Conservation (phyloP, 768 basidiomycete species). For the Hygrocybe coccinea region DNA sequence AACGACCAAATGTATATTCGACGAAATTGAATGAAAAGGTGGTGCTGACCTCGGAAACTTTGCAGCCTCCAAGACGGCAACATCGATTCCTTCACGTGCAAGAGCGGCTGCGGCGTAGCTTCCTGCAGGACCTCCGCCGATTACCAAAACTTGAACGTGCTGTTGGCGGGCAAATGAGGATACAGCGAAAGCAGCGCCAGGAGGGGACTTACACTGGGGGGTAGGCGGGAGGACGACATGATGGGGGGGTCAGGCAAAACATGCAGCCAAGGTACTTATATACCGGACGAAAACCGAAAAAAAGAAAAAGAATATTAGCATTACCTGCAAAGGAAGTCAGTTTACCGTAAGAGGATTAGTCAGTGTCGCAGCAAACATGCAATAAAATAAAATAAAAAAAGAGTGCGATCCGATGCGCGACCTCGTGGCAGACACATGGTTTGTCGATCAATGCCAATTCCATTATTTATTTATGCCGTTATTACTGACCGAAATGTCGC, state of each 20-base stretch:
- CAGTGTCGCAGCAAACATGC: no score
- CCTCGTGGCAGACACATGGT: no score
- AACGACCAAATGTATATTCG: no score
- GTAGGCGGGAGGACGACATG: background rate
- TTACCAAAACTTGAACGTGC: conserved; percentile 42
- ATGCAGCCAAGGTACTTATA: background rate
- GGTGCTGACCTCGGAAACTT: conserved; percentile 46
- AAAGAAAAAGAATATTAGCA: background rate
- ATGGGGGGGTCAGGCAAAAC: background rate
- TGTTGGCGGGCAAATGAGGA: no score
- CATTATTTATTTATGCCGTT: no score
- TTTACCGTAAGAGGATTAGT: background rate
- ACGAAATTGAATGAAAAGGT: no score
- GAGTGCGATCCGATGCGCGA: no score
- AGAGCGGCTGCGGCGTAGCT: conserved; percentile 53
- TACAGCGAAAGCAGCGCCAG: conserved; percentile 1
- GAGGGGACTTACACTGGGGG: background rate
- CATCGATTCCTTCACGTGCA: conserved; percentile 51
- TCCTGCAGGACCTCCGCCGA: conserved; percentile 55
- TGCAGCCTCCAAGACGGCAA: conserved; percentile 48
- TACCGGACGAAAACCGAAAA: no score
- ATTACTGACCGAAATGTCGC: no score
- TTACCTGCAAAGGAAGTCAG: conserved; percentile 1
- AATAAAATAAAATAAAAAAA: no score
- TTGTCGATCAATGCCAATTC: no score